Evolutionary conservation across 2,329 filamentous ascomycete species (phyloP).

Genomic region (Magnaporthales sp.): DNA sequence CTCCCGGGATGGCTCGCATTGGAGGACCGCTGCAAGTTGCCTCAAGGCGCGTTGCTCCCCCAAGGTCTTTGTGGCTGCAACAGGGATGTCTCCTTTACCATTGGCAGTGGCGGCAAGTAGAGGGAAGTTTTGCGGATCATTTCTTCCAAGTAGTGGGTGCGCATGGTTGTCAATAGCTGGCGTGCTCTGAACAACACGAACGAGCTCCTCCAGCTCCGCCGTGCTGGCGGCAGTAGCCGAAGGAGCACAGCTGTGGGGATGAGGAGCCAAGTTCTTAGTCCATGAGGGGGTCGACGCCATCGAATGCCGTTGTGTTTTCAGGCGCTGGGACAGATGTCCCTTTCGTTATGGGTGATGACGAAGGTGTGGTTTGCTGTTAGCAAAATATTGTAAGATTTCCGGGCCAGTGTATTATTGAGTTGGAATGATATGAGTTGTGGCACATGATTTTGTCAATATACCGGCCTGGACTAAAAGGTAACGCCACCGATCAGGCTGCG

Average conservation of each 20-base stretch:
- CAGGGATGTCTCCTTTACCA: slow-evolving; percentile 59
- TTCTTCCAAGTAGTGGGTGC: slow-evolving; percentile 54
- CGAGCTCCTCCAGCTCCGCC: slow-evolving; percentile 21
- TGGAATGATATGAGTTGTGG: background rate
- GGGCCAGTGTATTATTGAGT: background rate
- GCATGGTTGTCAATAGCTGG: slow-evolving; percentile 69
- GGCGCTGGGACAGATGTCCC: background rate
- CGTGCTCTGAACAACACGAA: slow-evolving; percentile 36
- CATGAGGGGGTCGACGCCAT: background rate
- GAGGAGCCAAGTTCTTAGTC: background rate
- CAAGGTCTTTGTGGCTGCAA: slow-evolving; percentile 52
- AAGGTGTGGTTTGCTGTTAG: background rate
- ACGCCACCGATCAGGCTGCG: background rate
- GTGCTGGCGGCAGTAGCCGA: slow-evolving; percentile 5
- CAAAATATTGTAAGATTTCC: background rate
- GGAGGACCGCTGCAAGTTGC: slow-evolving; percentile 58
- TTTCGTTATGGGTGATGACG: background rate
- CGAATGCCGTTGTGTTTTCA: background rate
- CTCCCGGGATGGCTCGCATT: slow-evolving; percentile 52
- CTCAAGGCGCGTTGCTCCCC: slow-evolving; percentile 61
- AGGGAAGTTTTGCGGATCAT: slow-evolving; percentile 35
- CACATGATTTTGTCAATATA: background rate
- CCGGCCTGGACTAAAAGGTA: background rate
- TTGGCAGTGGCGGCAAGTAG: slow-evolving; percentile 61
- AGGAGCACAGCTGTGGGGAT: background rate